Evolutionary conservation across 306 rosid genomes (phyloP), one percentile per base, ranked within the genome.

Genomic region (Luffa aegyptiaca): DNA sequence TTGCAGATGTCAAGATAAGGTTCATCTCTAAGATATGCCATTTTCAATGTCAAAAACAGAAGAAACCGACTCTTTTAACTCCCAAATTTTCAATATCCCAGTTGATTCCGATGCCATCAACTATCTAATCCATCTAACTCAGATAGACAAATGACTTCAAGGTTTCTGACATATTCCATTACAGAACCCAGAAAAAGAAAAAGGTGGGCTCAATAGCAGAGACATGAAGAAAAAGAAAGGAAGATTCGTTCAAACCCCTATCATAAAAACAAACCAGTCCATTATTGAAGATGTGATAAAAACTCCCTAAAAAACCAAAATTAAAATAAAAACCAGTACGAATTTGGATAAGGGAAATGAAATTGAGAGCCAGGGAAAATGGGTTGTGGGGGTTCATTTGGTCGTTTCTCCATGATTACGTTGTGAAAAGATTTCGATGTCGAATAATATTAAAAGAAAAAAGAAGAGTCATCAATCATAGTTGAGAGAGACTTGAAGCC

Each of bases 21-120:
- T 81, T 72, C 36, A 71, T 58, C 66, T 73, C 61, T 53, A 39
- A n/a, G 48, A 48, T 81, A 81, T 61, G 74, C 80, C 82, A 14
- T 44, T 58, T 72, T 8, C 76, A 13, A 70, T 31, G 44, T 49
- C 21, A 20, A 46, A 20, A 74, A 74, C 46, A 51, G 45, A 48
- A 8, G 62, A 74, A 48, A 31, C 52, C 5, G 20, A 51, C 63
- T 8, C 16, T 35, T 35, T 51, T 33, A 21, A 49, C 46, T 35
- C 21, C 41, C 41, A 48, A 26, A 21, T 21, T 33, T 13, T 51
- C 46, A 74, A 33, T 51, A 21, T 72, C 58, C 42, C n/a, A 48
- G 7, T 72, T 48, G 77, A 72, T 72, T 21, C 77, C 18, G 8
- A 21, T 46, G 42, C 77, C 57, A 72, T 46, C 55, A 46, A 48